Percentiles rank a stretch among this genome's conserved stretches.
Conservation (phyloP, 192 early-diverging fungal genomes). For the Coemansia erecta region DNA sequence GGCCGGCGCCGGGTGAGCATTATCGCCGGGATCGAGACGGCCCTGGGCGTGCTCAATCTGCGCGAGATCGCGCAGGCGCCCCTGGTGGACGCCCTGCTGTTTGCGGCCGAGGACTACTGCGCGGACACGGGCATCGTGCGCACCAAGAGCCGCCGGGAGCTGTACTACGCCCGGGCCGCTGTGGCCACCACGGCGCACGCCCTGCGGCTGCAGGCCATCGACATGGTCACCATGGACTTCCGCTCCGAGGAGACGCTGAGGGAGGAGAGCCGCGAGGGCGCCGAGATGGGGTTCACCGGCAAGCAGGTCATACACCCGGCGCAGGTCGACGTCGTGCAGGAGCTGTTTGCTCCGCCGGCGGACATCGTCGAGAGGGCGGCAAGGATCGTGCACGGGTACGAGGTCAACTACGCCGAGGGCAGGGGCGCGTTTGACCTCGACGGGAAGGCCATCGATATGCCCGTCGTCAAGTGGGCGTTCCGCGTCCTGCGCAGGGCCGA, state of each 20-base stretch:
- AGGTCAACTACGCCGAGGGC: constrained; percentile 64
- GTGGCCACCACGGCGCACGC: constrained; percentile 82
- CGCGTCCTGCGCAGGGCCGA: constrained; percentile 65
- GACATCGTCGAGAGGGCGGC: constrained; percentile 65
- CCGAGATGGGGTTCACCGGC: constrained; percentile 90
- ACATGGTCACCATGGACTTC: constrained; percentile 91
- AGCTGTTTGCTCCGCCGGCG: constrained; percentile 68
- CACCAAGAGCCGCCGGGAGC: constrained; percentile 68
- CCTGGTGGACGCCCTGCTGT: constrained; percentile 78
- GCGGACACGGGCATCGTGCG: constrained; percentile 82
- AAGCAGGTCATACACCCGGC: constrained; percentile 95
- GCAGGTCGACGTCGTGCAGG: constrained; percentile 83
- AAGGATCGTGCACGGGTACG: constrained; percentile 70
- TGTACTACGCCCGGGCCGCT: constrained; percentile 76
- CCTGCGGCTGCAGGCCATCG: constrained; percentile 86
- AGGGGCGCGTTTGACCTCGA: constrained; percentile 89
- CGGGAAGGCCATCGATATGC: constrained; percentile 91
- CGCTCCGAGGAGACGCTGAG: constrained; percentile 61
- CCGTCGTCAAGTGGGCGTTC: constrained; percentile 89
- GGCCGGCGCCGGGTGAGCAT: constrained; percentile 69
- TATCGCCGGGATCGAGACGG: constrained; percentile 89
- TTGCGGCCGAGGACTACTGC: constrained; percentile 96
- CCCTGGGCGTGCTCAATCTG: constrained; percentile 82
- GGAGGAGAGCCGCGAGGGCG: constrained; percentile 84
- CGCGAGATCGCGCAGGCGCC: constrained; percentile 72